These are phyloP conservation scores for Hypocreales sp. DNA, from an alignment of 2,329 filamentous ascomycete species.

Conservation along the genomic window DNA sequence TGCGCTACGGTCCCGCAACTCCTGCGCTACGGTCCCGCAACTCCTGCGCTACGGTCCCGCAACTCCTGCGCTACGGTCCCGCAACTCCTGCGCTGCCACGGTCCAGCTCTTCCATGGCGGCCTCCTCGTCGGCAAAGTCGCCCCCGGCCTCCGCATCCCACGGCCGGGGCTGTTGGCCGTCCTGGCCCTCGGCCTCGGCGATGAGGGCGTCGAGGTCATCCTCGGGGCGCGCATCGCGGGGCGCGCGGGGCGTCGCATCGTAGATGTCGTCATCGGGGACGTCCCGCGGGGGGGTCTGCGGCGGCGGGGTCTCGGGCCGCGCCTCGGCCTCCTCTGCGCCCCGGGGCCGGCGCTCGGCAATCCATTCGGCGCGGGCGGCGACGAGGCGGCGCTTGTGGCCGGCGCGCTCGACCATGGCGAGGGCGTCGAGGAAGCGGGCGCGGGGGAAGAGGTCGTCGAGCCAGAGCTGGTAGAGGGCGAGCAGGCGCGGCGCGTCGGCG, in stretches of 20 bases:
- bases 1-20: no score
- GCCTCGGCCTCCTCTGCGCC: slow-evolving; percentile 12
- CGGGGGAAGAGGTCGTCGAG: slow-evolving; percentile 92
- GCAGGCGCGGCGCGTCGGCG: slow-evolving; percentile 63
- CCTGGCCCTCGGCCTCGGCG: slow-evolving; percentile 26
- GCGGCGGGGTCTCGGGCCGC: slow-evolving; percentile 3
- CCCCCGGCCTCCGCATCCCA: no score
- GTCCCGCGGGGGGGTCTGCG: slow-evolving; percentile 12
- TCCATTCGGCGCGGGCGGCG: slow-evolving; percentile 64
- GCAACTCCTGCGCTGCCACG: no score
- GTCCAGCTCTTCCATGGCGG: slow-evolving; percentile 48
- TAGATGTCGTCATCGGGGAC: slow-evolving; percentile 36
- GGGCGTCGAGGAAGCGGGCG: slow-evolving; percentile 80
- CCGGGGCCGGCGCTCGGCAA: slow-evolving; percentile 56
- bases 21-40: no score
- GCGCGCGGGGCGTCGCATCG: slow-evolving; percentile 29
- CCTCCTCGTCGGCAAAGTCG: slow-evolving; percentile 46
- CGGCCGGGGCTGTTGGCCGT: slow-evolving; percentile 4
- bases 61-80: no score
- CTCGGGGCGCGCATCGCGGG: slow-evolving; percentile 7
- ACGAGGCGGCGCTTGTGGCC: slow-evolving; percentile 74
- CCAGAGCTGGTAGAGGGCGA: slow-evolving; percentile 92
- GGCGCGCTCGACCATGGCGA: slow-evolving; percentile 82
- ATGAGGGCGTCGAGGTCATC: slow-evolving; percentile 37
- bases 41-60: no score